Percentiles rank a stretch among this genome's conserved stretches.
phyloP scores from a whole-genome alignment of 2,329 filamentous ascomycete species.

The Paraphoma sp. region DNA sequence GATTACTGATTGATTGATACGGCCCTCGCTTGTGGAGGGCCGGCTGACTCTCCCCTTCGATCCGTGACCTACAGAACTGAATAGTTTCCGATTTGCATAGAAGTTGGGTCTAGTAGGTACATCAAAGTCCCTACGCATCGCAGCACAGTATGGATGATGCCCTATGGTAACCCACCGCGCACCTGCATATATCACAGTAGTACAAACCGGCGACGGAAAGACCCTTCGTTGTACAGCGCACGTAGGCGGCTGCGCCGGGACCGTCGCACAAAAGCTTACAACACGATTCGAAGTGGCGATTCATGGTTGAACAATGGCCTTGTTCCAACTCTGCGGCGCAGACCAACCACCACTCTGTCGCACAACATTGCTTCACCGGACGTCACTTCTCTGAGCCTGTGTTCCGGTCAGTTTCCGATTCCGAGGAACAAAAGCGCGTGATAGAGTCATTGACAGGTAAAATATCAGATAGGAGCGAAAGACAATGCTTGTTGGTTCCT shows the following conservation, averaged over 20 bases:
- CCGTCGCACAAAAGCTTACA: conserved; percentile 10
- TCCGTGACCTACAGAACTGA: neutral
- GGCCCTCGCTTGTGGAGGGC: conserved; percentile 14
- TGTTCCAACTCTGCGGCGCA: conserved; percentile 2
- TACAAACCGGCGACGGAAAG: conserved; percentile 5
- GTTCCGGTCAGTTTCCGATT: conserved; percentile 1
- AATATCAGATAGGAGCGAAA: conserved; percentile 53
- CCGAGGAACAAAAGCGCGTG: neutral
- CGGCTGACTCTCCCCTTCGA: conserved; percentile 28
- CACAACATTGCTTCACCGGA: neutral
- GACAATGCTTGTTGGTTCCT: conserved; percentile 50
- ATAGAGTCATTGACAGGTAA: neutral
- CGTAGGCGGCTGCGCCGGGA: conserved; percentile 18
- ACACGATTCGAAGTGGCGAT: neutral
- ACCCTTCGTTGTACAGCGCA: conserved; percentile 16
- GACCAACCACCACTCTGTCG: conserved; percentile 2
- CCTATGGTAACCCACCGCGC: conserved; percentile 15
- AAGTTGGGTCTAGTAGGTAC: conserved; percentile 8
- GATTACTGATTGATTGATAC: conserved; percentile 30
- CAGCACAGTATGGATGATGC: conserved; percentile 19
- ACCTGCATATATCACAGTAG: conserved; percentile 22
- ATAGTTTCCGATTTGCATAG: conserved; percentile 3
- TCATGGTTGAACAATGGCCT: conserved; percentile 10
- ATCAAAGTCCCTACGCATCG: conserved; percentile 18
- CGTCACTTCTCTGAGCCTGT: neutral